A percentile compares a stretch with the other conserved stretches of the same genome.
Conservation (phyloP, 1,139 yeast genomes). For the Candida freyschussii region DNA sequence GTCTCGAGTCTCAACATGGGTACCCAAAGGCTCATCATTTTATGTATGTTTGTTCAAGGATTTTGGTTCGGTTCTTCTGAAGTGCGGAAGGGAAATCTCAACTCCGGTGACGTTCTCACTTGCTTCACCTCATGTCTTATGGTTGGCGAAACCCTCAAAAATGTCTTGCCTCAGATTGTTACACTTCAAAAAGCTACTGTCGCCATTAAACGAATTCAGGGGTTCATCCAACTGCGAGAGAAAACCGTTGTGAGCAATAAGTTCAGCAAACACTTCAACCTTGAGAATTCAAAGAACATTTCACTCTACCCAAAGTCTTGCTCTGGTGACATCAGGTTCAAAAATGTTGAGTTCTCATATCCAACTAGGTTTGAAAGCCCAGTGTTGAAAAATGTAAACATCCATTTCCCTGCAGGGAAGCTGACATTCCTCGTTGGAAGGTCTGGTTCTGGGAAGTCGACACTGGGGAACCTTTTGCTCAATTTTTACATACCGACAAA, state of each 20-base stretch:
- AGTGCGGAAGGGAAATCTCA: slow-evolving; percentile 45
- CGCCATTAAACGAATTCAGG: slow-evolving; percentile 41
- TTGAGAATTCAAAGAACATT: slow-evolving; percentile 17
- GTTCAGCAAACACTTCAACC: slow-evolving; percentile 9
- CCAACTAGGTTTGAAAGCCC: slow-evolving; percentile 44
- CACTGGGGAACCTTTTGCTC: slow-evolving; percentile 59
- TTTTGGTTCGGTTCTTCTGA: slow-evolving; percentile 82
- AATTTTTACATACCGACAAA: slow-evolving; percentile 46
- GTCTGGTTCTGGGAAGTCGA: slow-evolving; percentile 92
- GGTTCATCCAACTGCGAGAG: slow-evolving; percentile 17
- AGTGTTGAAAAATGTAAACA: slow-evolving; percentile 42
- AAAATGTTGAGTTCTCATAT: slow-evolving; percentile 56
- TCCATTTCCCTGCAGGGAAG: slow-evolving; percentile 42
- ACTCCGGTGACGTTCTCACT: slow-evolving; percentile 65
- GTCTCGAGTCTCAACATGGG: slow-evolving; percentile 57
- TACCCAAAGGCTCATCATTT: slow-evolving; percentile 48
- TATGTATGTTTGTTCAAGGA: slow-evolving; percentile 83
- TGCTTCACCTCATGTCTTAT: slow-evolving; percentile 78
- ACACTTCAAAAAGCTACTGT: slow-evolving; percentile 59
- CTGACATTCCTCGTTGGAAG: slow-evolving; percentile 69
- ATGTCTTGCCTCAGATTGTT: slow-evolving; percentile 49
- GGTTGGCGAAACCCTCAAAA: slow-evolving; percentile 55
- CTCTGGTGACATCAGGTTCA: slow-evolving; percentile 45
- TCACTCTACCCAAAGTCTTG: slow-evolving; percentile 31
- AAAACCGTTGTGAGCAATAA: slow-evolving; percentile 14